Evolutionary conservation across 192 early-diverging fungal genomes (phyloP).

Genomic region (Neocallimastix lanati): DNA sequence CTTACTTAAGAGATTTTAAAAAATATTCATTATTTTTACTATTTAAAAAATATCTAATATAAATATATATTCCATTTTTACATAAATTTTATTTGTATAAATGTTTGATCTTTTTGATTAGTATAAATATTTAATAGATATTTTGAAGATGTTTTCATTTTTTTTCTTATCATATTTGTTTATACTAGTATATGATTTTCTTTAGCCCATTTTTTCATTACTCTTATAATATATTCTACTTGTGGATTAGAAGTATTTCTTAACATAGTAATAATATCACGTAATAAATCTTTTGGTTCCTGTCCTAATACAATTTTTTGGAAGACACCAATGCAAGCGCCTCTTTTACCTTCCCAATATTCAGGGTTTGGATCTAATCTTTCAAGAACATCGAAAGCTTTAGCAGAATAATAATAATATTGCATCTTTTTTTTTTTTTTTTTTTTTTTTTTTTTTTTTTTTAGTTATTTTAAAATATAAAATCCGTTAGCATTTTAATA

Average conservation of each 20-base stretch:
- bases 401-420: slow-evolving; percentile 29
- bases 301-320: slow-evolving; percentile 24
- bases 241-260: slow-evolving; percentile 39
- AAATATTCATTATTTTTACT: too few relatives aligned
- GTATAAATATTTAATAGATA: too few relatives aligned
- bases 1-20: too few relatives aligned
- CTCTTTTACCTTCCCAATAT: slow-evolving; percentile 47
- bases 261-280: slow-evolving; percentile 29
- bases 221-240: slow-evolving; percentile 37
- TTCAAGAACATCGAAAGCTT: slow-evolving; percentile 44
- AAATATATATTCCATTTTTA: too few relatives aligned
- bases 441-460: too few relatives aligned
- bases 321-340: slow-evolving; percentile 37
- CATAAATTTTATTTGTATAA: too few relatives aligned
- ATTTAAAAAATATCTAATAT: too few relatives aligned
- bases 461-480: too few relatives aligned
- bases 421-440: too few relatives aligned
- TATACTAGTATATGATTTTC: slow-evolving; percentile 8
- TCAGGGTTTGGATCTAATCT: slow-evolving; percentile 38
- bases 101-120: too few relatives aligned
- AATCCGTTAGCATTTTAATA: too few relatives aligned
- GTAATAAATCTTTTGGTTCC: slow-evolving; percentile 26
- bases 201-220: slow-evolving; percentile 28
- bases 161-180: background rate
- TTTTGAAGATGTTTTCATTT: too few relatives aligned